Evolutionary conservation across 192 early-diverging fungal genomes (phyloP).

Genomic region (Coemansia sp.): DNA sequence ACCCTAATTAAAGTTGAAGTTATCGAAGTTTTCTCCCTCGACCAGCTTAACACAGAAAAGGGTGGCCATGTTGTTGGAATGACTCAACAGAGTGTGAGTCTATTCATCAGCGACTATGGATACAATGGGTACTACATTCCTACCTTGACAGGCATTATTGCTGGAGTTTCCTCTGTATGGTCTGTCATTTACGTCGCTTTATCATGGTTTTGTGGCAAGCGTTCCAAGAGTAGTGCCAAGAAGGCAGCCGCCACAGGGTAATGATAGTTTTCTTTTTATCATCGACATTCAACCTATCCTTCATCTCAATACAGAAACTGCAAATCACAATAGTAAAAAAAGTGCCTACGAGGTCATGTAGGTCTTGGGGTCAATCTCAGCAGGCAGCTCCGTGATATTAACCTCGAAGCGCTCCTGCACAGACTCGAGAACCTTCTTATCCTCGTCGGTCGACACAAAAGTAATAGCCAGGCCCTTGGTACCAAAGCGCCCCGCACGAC

Average conservation of each 20-base stretch:
- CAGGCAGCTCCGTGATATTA: constrained; percentile 84
- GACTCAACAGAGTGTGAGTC: background rate
- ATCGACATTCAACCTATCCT: background rate
- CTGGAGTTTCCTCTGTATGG: background rate
- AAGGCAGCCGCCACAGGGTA: no score
- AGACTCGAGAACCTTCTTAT: constrained; percentile 70
- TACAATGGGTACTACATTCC: background rate
- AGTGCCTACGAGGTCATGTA: constrained; percentile 63
- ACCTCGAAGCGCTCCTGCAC: constrained; percentile 96
- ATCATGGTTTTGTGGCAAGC: no score
- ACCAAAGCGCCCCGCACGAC: constrained; percentile 98
- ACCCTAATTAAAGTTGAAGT: background rate
- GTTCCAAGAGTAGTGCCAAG: no score
- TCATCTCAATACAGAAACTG: background rate
- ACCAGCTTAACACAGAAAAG: background rate
- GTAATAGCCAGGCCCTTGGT: constrained; percentile 97
- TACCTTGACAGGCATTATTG: background rate
- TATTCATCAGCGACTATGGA: constrained; percentile 6
- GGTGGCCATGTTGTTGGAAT: background rate
- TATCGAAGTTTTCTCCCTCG: background rate
- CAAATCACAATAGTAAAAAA: constrained; percentile 4
- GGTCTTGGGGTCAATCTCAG: constrained; percentile 77
- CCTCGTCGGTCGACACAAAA: constrained; percentile 84
- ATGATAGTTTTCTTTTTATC: background rate
- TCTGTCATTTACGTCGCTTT: background rate